phyloP scores from a whole-genome alignment of 1,284 basidiomycete genomes.

The Puccinia coronata region DNA sequence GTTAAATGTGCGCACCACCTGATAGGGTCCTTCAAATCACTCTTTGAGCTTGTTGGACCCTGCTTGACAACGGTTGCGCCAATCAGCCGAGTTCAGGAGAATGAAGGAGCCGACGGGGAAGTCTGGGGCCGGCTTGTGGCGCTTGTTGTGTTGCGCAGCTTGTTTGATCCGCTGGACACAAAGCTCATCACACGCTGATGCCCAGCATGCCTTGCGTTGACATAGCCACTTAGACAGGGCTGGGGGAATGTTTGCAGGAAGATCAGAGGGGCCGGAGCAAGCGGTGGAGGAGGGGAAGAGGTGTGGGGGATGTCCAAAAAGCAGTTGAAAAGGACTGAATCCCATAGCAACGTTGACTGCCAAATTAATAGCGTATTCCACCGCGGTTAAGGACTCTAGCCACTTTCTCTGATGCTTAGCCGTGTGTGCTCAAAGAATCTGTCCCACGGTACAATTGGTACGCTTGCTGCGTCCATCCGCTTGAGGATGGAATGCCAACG shows the following conservation, averaged over 20 bases:
- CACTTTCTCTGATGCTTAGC: no score
- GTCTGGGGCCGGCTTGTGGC: neutral
- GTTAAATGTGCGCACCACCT: neutral
- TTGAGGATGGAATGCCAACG: constrained; percentile 54
- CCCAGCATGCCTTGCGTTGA: neutral
- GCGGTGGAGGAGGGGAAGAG: no score
- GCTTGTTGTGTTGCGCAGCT: constrained; percentile 5
- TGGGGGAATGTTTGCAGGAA: neutral
- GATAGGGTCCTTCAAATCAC: constrained; percentile 9
- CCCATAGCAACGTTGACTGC: neutral
- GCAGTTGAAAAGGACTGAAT: neutral
- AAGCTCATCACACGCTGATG: neutral
- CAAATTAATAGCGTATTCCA: neutral
- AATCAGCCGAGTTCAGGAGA: neutral
- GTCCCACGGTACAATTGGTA: constrained; percentile 59
- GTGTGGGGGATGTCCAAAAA: neutral
- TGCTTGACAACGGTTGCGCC: neutral
- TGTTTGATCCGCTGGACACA: neutral
- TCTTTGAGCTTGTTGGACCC: no score
- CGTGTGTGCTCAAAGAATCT: constrained; percentile 37
- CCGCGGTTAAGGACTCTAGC: neutral
- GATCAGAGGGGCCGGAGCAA: no score
- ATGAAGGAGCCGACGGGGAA: neutral
- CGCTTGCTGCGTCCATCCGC: constrained; percentile 57
- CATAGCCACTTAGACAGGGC: neutral